Percentiles rank a stretch among this genome's conserved stretches.
phyloP scores from a whole-genome alignment of 2,329 filamentous ascomycete species.

The Emergomyces pasteurianus region DNA sequence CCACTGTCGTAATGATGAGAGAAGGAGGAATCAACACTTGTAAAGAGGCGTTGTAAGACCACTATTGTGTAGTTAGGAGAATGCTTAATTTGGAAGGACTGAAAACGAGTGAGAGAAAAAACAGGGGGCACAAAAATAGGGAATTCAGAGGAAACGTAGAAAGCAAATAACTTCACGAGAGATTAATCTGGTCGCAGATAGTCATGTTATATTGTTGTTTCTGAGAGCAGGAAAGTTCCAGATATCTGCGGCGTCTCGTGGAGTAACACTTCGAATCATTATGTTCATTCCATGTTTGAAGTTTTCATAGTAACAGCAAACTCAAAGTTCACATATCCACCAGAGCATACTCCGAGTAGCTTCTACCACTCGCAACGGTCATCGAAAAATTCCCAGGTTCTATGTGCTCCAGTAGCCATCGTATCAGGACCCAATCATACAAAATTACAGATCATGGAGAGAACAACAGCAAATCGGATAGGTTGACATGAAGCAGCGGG shows the following conservation, averaged over 20 bases:
- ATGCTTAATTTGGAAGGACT: background rate
- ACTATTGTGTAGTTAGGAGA: background rate
- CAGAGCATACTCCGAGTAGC: background rate
- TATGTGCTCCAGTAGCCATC: background rate
- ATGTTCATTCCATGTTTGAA: background rate
- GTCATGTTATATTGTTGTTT: background rate
- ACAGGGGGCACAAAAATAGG: background rate
- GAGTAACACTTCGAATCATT: background rate
- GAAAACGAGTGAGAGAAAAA: background rate
- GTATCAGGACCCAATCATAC: background rate
- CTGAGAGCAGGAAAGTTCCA: background rate
- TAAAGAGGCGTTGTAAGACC: background rate
- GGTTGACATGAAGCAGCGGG: background rate
- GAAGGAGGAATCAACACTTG: no score
- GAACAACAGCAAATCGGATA: background rate
- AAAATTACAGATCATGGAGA: background rate
- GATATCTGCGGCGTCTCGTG: background rate
- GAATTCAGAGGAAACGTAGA: background rate
- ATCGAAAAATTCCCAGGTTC: background rate
- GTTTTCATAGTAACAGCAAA: background rate
- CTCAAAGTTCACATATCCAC: background rate
- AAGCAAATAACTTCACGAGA: background rate
- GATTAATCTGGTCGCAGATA: background rate
- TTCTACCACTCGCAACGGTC: background rate
- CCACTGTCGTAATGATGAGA: background rate